Evolutionary conservation across 202 grass and related monocot genomes (phyloP).

Genomic region (Saccharum hybrid): DNA sequence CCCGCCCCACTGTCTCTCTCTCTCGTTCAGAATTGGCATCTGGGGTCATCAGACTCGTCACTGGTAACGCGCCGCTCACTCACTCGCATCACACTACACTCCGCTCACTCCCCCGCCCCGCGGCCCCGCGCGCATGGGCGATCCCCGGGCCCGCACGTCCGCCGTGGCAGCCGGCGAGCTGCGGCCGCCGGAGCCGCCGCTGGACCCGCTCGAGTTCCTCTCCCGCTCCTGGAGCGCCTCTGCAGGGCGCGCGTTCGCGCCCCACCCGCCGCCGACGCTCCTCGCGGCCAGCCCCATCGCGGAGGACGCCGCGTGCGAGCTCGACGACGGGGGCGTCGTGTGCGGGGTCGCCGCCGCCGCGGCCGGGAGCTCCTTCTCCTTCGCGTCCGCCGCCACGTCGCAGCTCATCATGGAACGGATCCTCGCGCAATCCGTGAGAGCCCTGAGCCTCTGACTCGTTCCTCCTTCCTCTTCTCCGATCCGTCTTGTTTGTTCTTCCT

Average conservation of each 20-base stretch:
- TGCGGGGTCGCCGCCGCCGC: slow-evolving; percentile 22
- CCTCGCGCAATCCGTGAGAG: slow-evolving; percentile 87
- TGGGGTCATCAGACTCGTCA: not conserved
- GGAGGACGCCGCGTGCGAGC: slow-evolving; percentile 70
- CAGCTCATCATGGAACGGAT: slow-evolving; percentile 99
- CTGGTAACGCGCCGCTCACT: slow-evolving; percentile 31
- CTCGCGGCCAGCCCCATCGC: slow-evolving; percentile 47
- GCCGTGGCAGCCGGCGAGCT: slow-evolving; percentile 43
- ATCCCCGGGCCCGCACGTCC: slow-evolving; percentile 40
- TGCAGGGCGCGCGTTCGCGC: slow-evolving; percentile 46
- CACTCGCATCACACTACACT: slow-evolving; percentile 5
- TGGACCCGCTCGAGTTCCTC: slow-evolving; percentile 89
- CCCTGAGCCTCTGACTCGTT: not conserved
- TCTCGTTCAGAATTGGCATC: not conserved
- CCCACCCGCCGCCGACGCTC: not conserved
- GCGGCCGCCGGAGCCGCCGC: slow-evolving; percentile 63
- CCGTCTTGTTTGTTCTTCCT: not conserved
- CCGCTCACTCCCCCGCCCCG: not conserved
- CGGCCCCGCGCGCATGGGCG: slow-evolving; percentile 38
- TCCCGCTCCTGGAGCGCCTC: slow-evolving; percentile 92
- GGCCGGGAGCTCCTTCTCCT: slow-evolving; percentile 87
- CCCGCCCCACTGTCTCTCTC: not conserved
- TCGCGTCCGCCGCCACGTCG: slow-evolving; percentile 91
- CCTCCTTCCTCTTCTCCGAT: not conserved
- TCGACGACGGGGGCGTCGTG: slow-evolving; percentile 49